Evolutionary conservation across 2,329 filamentous ascomycete species (phyloP), one percentile per base, ranked within the genome.

Genomic region (Clarireedia homoeocarpa): DNA sequence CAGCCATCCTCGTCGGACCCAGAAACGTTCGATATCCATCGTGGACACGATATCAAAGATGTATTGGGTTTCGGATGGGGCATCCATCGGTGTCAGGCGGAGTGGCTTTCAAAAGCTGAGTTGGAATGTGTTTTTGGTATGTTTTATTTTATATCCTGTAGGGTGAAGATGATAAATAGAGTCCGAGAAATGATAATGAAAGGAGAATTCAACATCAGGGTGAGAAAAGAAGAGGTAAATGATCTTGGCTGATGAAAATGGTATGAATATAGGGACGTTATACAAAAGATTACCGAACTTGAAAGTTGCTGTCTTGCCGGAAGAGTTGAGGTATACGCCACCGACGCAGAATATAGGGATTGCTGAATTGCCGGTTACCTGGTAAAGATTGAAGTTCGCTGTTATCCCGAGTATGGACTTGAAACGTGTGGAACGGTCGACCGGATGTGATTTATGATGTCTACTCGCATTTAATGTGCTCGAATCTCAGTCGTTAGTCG

Each of bases 61-160:
- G 70, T 70, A 0, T 67, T 77, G 12, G 76, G 75, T 0, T 78
- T 71, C 62, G 75, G 75, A 0, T 78, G 71, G 59, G 76, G 75
- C 1, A 67, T 71, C 14, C 75, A 77, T 60, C 66, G 74, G 10
- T 78, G 76, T 62, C 67, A 77, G 24, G 75, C 74, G 5, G 75
- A 78, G 61, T 66, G 67, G 44, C 63, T 78, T 9, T 71, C 75
- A 4, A 70, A 71, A 50, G 66, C 70, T 0, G 75, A 78, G 61
- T 62, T 78, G 51, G 70, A 70, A 48, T 66, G 70, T 56, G 74
- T 74, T 1, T 77, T 77, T 63, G 63, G 72, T 75, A 60, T 69
- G 72, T 66, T 46, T 2, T 48, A 17, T 34, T 5, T 24, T 42
- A 45, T 20, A 20, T 36, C 17, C 34, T 48, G 7, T 15, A 6